Evolutionary conservation across 73 alveolate species (phyloP).

Genomic region (Paraurostyla sp.): DNA sequence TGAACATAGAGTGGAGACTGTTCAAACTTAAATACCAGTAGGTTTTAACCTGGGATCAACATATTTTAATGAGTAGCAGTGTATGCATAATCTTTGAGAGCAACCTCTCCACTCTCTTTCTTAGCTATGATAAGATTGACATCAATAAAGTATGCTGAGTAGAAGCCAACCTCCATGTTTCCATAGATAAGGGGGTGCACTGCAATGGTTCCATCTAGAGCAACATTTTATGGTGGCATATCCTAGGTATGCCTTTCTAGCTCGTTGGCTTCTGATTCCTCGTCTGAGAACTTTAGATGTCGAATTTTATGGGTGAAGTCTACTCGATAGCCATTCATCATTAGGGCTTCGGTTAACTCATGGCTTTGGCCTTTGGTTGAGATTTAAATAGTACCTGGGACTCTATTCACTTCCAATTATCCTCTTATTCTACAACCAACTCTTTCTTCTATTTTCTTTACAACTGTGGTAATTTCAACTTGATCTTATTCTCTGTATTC

Average conservation of each 20-base stretch:
- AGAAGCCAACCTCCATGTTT: slow-evolving; percentile 28
- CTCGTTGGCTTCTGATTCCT: background rate
- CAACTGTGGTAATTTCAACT: background rate
- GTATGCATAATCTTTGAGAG: background rate
- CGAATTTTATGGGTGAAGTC: slow-evolving; percentile 35
- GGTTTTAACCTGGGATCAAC: background rate
- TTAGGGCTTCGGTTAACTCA: background rate
- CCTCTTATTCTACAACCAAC: slow-evolving; percentile 32
- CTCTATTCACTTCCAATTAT: background rate
- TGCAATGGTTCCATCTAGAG: slow-evolving; percentile 43
- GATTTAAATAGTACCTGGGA: background rate
- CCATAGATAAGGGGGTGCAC: slow-evolving; percentile 37
- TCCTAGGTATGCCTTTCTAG: too few relatives aligned
- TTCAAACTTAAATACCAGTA: background rate
- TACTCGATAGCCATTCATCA: background rate
- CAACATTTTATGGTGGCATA: background rate
- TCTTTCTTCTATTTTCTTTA: background rate
- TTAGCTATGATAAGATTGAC: background rate
- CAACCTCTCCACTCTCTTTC: background rate
- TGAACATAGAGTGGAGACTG: slow-evolving; percentile 7
- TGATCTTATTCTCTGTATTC: background rate
- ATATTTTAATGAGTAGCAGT: slow-evolving; percentile 52
- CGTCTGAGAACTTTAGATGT: slow-evolving; percentile 8
- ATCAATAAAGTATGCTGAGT: slow-evolving; percentile 40
- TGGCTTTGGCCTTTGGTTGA: background rate